Conservation (phyloP, 257 asterid genomes). For the Solanum medicagineum region DNA sequence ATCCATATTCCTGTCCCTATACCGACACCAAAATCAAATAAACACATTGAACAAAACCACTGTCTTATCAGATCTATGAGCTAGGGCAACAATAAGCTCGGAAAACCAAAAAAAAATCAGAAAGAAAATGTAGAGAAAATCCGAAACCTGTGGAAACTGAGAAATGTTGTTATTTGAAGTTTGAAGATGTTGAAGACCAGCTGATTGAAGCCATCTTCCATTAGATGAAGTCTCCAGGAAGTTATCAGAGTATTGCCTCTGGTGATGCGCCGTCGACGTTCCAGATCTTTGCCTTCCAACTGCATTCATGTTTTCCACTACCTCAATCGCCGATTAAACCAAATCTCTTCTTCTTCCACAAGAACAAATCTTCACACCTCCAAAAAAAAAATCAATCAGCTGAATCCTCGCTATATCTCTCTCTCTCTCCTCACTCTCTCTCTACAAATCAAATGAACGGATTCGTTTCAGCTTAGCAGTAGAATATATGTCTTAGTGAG, state of each 20-base stretch:
- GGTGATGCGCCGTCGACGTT: constrained; percentile 65
- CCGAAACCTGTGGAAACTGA: constrained; percentile 44
- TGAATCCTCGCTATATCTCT: not conserved
- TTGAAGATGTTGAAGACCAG: constrained; percentile 85
- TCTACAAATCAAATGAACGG: not conserved
- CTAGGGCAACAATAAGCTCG: not conserved
- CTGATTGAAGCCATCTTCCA: constrained; percentile 91
- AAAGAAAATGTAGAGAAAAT: not conserved
- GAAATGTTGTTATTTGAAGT: constrained; percentile 52
- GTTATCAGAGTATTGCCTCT: constrained; percentile 79
- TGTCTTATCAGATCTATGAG: constrained; percentile 24
- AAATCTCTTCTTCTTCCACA: not conserved
- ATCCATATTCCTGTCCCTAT: constrained; percentile 42
- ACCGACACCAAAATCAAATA: not conserved
- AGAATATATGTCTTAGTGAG: not conserved
- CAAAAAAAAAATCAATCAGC: not conserved
- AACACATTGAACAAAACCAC: not conserved
- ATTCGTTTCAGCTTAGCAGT: not conserved
- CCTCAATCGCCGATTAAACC: constrained; percentile 8
- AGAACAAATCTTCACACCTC: not conserved
- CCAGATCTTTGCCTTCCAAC: constrained; percentile 87
- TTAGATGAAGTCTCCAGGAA: constrained; percentile 60
- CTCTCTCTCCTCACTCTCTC: not conserved
- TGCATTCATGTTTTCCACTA: constrained; percentile 50
- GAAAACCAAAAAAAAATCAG: not conserved